Conservation (phyloP, 2,329 filamentous ascomycete genomes). For the Botrytis hyacinthi region DNA sequence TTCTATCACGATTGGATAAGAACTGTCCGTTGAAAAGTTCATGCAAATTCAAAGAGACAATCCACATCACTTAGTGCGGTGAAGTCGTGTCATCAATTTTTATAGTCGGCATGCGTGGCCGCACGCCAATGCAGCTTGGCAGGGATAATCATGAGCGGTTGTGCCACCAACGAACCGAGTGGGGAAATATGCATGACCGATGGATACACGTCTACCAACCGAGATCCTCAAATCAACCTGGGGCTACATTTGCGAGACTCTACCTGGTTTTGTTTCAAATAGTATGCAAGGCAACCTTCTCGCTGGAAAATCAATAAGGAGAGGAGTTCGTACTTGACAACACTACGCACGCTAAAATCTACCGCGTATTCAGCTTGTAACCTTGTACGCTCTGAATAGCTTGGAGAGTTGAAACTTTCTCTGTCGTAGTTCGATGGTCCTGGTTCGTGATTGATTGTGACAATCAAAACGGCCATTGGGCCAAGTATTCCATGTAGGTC, state of each 20-base stretch:
- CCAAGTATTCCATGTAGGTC: constrained; percentile 2
- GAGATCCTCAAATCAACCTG: neutral
- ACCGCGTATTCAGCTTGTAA: neutral
- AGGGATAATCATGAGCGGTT: neutral
- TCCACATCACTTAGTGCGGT: neutral
- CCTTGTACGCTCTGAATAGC: neutral
- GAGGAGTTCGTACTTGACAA: neutral
- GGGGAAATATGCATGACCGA: constrained; percentile 2
- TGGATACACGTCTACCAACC: neutral
- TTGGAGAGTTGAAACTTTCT: neutral
- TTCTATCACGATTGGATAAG: neutral
- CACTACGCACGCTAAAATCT: neutral
- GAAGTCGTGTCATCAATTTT: neutral
- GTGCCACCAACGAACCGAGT: neutral
- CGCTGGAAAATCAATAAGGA: neutral
- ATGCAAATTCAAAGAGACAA: neutral
- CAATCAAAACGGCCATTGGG: neutral
- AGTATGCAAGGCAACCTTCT: neutral
- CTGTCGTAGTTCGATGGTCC: neutral
- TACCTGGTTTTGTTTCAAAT: constrained; percentile 7
- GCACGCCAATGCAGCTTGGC: neutral
- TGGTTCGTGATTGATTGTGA: neutral
- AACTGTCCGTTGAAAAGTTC: no score
- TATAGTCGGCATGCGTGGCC: constrained; percentile 9
- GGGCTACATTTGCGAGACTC: neutral